Evolutionary conservation across 208 protist species (phyloP).

Genomic region (Leishmania gerbilli): DNA sequence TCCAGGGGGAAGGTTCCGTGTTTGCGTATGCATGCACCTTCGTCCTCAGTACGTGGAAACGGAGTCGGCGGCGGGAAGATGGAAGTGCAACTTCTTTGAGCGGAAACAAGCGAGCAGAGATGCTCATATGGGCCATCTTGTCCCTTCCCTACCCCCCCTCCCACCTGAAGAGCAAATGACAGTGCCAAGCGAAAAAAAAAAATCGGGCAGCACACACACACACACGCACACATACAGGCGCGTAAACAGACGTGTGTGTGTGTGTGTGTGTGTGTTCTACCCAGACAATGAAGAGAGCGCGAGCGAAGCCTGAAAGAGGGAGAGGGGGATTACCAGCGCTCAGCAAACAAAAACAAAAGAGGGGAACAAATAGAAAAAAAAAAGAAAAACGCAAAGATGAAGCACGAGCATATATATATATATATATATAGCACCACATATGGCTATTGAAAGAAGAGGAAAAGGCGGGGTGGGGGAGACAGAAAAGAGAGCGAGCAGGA

Average conservation of each 20-base stretch:
- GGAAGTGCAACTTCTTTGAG: not conserved
- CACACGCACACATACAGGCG: not conserved
- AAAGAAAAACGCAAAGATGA: not conserved
- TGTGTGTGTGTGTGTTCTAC: not conserved
- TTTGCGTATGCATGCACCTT: not conserved
- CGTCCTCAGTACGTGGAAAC: not conserved
- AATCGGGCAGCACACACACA: not conserved
- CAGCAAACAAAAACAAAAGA: not conserved
- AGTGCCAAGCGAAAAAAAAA: not conserved
- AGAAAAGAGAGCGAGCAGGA: slow-evolving; percentile 2
- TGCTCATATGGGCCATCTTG: not conserved
- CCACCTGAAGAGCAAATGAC: not conserved
- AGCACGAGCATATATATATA: not conserved
- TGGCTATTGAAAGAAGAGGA: not conserved
- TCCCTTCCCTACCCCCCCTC: not conserved
- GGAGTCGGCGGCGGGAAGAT: not conserved
- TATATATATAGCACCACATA: not conserved
- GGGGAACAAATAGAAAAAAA: not conserved
- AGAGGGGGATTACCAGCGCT: not conserved
- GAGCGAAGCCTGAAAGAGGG: not conserved
- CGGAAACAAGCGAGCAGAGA: not conserved
- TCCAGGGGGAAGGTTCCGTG: not conserved
- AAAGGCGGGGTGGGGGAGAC: not conserved
- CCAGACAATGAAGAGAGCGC: not conserved
- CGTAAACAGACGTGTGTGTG: not conserved